Conservation (phyloP, 2,329 filamentous ascomycete species). For the Zymoseptoria pseudotritici region DNA sequence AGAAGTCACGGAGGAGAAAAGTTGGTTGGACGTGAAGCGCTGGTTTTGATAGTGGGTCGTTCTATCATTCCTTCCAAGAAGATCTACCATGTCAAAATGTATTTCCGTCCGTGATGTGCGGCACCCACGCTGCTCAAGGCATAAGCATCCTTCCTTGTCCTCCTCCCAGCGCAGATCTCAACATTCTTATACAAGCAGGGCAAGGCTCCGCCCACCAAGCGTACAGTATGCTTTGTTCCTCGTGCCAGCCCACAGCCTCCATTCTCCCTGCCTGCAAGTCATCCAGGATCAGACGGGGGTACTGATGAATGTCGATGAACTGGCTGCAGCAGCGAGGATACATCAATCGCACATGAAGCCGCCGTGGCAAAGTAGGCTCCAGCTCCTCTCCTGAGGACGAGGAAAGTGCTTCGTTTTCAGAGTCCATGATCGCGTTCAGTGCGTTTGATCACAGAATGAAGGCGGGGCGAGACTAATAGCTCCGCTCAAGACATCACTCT, state of each 20-base stretch:
- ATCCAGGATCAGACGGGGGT: conserved; percentile 3
- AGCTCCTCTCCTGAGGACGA: background rate
- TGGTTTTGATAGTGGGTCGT: background rate
- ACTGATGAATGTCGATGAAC: conserved; percentile 4
- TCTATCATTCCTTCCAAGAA: background rate
- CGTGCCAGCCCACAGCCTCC: conserved; percentile 10
- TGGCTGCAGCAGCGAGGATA: conserved; percentile 10
- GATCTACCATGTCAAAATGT: background rate
- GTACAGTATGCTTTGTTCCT: conserved; percentile 4
- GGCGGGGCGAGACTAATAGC: background rate
- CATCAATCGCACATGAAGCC: conserved; percentile 6
- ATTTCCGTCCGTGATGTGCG: background rate
- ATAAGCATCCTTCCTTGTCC: background rate
- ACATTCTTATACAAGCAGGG: conserved; percentile 1
- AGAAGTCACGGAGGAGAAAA: background rate
- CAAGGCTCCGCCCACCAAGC: conserved; percentile 3
- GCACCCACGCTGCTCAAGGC: background rate
- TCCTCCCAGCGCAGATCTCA: conserved; percentile 3
- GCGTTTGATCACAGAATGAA: background rate
- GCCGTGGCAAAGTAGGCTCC: background rate
- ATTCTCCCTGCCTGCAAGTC: conserved; percentile 6
- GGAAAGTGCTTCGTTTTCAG: conserved; percentile 1
- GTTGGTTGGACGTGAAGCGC: no score
- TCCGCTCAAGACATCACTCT: background rate
- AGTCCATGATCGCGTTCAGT: background rate